Conservation (phyloP, 78 protist genomes). For the Dictyostelium citrinum region DNA sequence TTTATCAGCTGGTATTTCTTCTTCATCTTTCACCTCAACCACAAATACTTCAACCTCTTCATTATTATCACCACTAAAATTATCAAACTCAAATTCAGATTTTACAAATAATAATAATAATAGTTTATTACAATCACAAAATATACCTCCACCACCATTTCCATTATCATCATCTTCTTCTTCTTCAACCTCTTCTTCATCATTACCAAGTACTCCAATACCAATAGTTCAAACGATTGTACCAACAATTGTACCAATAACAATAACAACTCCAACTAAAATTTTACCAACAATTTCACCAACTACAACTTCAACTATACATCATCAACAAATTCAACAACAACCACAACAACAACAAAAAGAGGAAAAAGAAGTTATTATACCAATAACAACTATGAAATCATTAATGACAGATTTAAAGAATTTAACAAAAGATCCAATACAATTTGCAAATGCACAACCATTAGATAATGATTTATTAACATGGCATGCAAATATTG, state of each 20-base stretch:
- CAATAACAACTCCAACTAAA: background rate
- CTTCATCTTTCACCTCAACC: background rate
- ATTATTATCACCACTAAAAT: background rate
- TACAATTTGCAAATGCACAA: conserved; percentile 45
- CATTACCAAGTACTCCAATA: background rate
- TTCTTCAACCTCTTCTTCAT: background rate
- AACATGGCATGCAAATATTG: conserved; percentile 77
- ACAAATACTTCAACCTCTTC: background rate
- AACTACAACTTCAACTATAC: background rate
- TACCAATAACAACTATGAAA: conserved; percentile 12
- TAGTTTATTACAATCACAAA: background rate
- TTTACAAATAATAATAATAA: background rate
- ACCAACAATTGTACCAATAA: background rate
- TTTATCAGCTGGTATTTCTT: background rate
- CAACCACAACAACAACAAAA: background rate
- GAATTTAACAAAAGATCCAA: conserved; percentile 42
- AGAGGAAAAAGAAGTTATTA: background rate
- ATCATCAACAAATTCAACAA: background rate
- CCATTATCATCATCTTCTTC: background rate
- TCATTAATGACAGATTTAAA: conserved; percentile 57
- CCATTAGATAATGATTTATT: conserved; percentile 67
- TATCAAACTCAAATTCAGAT: background rate
- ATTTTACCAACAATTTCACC: background rate
- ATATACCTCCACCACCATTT: background rate
- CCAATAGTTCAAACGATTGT: background rate